Evolutionary conservation across 1,139 yeast genomes (phyloP).

Genomic region (Candida buenavistaensis): DNA sequence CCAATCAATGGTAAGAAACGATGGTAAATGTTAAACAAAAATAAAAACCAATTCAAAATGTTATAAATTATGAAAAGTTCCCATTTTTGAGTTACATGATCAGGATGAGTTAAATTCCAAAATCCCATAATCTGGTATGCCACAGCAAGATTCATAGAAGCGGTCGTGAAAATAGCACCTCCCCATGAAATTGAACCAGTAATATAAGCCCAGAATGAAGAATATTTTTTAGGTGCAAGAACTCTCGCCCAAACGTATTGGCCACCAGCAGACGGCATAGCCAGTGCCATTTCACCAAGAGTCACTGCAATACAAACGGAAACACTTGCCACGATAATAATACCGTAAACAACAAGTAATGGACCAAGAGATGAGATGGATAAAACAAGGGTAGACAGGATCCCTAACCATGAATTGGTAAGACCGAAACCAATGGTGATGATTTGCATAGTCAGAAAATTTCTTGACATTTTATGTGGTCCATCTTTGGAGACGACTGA

Average conservation of each 20-base stretch:
- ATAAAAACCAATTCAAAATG: slow-evolving; percentile 31
- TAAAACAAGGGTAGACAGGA: slow-evolving; percentile 59
- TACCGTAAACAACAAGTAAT: slow-evolving; percentile 64
- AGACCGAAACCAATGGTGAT: slow-evolving; percentile 69
- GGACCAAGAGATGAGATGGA: slow-evolving; percentile 72
- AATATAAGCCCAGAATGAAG: slow-evolving; percentile 49
- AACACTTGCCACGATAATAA: slow-evolving; percentile 55
- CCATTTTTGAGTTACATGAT: slow-evolving; percentile 47
- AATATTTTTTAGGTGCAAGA: slow-evolving; percentile 50
- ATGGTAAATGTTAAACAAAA: slow-evolving; percentile 40
- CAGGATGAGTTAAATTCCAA: slow-evolving; percentile 47
- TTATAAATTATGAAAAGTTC: slow-evolving; percentile 53
- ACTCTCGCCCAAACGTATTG: slow-evolving; percentile 62
- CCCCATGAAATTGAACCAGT: slow-evolving; percentile 61
- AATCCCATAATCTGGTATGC: slow-evolving; percentile 52
- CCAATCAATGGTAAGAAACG: slow-evolving; percentile 36
- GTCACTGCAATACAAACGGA: slow-evolving; percentile 42
- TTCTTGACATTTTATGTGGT: slow-evolving; percentile 40
- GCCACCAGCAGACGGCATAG: slow-evolving; percentile 61
- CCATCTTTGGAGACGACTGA: slow-evolving; percentile 5
- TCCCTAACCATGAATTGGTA: slow-evolving; percentile 63
- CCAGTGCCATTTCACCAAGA: slow-evolving; percentile 50
- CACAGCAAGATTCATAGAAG: slow-evolving; percentile 53
- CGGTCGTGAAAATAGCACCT: slow-evolving; percentile 56
- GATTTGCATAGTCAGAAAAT: slow-evolving; percentile 54